Percentiles rank a stretch among this genome's conserved stretches.
Conservation (phyloP, 495 filamentous ascomycete genomes). For the Penicillium waksmanii region DNA sequence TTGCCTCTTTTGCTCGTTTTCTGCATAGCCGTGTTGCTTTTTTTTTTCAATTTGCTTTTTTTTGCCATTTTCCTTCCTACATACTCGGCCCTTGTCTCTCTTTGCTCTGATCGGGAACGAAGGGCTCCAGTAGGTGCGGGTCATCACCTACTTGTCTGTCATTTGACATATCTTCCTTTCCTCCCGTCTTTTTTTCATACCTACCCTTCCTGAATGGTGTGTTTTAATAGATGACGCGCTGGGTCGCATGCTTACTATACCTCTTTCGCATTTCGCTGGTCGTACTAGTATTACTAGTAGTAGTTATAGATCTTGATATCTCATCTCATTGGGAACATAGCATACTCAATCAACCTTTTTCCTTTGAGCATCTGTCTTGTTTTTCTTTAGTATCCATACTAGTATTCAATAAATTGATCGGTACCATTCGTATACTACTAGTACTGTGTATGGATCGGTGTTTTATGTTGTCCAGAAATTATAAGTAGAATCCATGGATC, state of each 20-base stretch:
- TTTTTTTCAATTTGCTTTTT: background rate
- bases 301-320: conserved; percentile 17
- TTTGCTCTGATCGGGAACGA: background rate
- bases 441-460: too few relatives aligned
- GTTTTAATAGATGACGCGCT: conserved; percentile 28
- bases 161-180: conserved; percentile 7
- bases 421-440: too few relatives aligned
- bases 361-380: background rate
- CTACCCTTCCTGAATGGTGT: background rate
- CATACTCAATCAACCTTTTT: background rate
- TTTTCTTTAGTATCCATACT: background rate
- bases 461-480: too few relatives aligned
- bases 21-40: conserved; percentile 1
- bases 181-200: conserved; percentile 4
- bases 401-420: too few relatives aligned
- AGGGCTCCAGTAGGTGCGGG: conserved; percentile 13
- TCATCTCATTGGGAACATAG: background rate
- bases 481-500: too few relatives aligned
- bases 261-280: conserved; percentile 14
- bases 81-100: background rate
- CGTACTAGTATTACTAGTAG: background rate
- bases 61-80: background rate
- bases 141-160: conserved; percentile 13
- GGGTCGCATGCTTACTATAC: conserved; percentile 18
- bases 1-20: conserved; percentile 4